Evolutionary conservation across 202 grass and related monocot genomes (phyloP).

Genomic region (Setaria italica): DNA sequence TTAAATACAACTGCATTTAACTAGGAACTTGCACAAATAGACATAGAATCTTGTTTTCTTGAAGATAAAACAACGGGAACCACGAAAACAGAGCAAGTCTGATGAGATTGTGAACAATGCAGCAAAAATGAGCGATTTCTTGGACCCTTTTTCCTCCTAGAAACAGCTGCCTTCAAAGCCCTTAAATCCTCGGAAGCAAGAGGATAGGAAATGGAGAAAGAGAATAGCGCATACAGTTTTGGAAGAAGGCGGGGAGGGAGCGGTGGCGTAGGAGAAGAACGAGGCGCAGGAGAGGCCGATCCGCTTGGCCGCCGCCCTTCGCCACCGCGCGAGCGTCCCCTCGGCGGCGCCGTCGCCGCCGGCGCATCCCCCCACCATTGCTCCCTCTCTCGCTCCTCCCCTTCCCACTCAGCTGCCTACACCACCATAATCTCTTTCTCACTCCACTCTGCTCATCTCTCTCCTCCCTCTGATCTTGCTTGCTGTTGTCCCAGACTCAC

Average conservation of each 20-base stretch:
- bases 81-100: not conserved
- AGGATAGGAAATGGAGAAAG: not conserved
- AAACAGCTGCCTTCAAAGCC: not conserved
- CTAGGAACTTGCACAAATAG: not conserved
- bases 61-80: not conserved
- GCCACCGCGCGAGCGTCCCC: constrained; percentile 62
- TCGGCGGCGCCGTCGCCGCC: constrained; percentile 48
- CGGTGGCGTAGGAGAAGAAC: constrained; percentile 55
- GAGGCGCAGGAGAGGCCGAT: constrained; percentile 74
- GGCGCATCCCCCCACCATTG: constrained; percentile 53
- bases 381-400: constrained; percentile 19
- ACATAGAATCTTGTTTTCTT: not conserved
- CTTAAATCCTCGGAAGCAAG: not conserved
- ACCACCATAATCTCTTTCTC: constrained; percentile 12
- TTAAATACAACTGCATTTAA: not conserved
- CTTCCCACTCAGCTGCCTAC: constrained; percentile 13
- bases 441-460: constrained; percentile 4
- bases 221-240: constrained; percentile 57
- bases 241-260: constrained; percentile 54
- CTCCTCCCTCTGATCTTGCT: not conserved
- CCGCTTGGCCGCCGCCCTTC: constrained; percentile 63
- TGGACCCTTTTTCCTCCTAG: not conserved
- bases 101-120: constrained; percentile 12
- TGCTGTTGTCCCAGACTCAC: constrained; percentile 5
- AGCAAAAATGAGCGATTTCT: not conserved